These are phyloP conservation scores for Citrullus amarus DNA, from an alignment of 306 rosid genomes.

Conservation along the genomic window DNA sequence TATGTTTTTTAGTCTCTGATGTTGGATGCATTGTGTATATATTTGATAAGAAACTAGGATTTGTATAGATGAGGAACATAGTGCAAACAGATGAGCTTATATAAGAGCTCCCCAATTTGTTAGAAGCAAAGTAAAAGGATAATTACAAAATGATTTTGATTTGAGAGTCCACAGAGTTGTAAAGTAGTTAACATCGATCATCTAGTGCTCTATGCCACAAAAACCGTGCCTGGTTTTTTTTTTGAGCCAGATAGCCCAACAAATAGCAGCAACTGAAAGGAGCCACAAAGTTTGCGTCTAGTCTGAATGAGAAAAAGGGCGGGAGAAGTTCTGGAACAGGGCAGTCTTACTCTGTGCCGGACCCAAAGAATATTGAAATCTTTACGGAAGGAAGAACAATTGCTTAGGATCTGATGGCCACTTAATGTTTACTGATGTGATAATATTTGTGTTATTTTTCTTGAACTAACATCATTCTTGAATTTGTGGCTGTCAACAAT, in stretches of 20 bases:
- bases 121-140: neutral
- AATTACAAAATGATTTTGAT: neutral
- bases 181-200: neutral
- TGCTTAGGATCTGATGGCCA: neutral
- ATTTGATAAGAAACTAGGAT: neutral
- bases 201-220: neutral
- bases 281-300: neutral
- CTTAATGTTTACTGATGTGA: neutral
- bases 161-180: neutral
- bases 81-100: neutral
- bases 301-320: neutral
- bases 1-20: slow-evolving; percentile 23
- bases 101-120: neutral
- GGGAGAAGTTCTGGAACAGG: neutral
- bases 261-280: neutral
- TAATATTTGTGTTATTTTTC: neutral
- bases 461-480: neutral
- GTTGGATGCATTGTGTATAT: neutral
- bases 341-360: neutral
- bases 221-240: neutral
- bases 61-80: neutral
- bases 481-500: neutral
- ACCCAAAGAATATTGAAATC: neutral
- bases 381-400: neutral
- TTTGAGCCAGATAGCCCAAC: neutral